phyloP scores from a whole-genome alignment of 345 rosid genomes.

The Corymbia maculata region DNA sequence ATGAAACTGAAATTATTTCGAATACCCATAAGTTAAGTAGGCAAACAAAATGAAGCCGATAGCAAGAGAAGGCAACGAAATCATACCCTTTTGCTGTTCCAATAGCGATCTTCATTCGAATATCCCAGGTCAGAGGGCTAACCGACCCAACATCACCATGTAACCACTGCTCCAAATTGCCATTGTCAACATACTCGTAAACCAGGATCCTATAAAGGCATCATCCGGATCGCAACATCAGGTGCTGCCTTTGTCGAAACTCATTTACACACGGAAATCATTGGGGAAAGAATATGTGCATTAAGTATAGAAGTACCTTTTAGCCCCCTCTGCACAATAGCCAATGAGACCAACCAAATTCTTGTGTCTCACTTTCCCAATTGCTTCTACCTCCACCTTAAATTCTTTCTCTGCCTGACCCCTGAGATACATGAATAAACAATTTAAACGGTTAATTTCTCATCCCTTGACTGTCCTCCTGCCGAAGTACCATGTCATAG shows the following conservation, averaged over 20 bases:
- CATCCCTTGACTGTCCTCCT: not conserved
- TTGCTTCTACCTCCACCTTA: conserved; percentile 93
- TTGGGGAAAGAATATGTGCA: not conserved
- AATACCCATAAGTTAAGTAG: not conserved
- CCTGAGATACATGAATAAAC: conserved; percentile 15
- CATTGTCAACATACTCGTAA: conserved; percentile 84
- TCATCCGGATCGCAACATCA: not conserved
- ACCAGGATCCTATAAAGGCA: conserved; percentile 68
- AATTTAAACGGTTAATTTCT: not conserved
- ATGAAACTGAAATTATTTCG: not conserved
- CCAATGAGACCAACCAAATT: conserved; percentile 92
- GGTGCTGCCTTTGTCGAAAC: not conserved
- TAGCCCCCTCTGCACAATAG: conserved; percentile 77
- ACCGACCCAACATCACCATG: conserved; percentile 85
- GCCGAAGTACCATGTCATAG: not conserved
- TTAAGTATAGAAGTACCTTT: conserved; percentile 31
- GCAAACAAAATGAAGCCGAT: not conserved
- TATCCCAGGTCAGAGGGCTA: conserved; percentile 88
- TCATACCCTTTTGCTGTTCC: conserved; percentile 92
- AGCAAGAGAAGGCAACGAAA: not conserved
- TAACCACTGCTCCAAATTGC: conserved; percentile 95
- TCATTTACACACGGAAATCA: not conserved
- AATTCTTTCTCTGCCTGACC: conserved; percentile 99
- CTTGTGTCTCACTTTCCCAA: conserved; percentile 96
- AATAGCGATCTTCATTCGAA: conserved; percentile 83